phyloP scores from a whole-genome alignment of 176 grass and related monocot species.

The Saccharum spontaneum region DNA sequence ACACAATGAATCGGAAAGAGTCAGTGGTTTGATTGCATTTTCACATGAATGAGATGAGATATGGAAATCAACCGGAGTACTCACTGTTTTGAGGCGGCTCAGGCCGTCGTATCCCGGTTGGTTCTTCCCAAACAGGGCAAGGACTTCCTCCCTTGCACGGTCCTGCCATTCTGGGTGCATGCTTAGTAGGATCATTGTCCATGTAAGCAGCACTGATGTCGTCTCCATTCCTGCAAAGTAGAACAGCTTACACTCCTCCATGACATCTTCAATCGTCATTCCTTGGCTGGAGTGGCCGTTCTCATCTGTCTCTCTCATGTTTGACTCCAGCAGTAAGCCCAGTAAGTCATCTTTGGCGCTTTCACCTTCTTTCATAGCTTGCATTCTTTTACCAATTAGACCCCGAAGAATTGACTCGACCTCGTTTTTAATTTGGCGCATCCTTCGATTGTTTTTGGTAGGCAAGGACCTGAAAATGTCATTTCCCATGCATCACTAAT shows the following conservation, averaged over 20 bases:
- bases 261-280: constrained; percentile 54
- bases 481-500: not conserved
- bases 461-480: constrained; percentile 44
- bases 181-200: constrained; percentile 59
- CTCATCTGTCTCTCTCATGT: constrained; percentile 31
- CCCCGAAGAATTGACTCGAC: constrained; percentile 31
- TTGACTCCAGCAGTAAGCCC: constrained; percentile 59
- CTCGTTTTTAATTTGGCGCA: constrained; percentile 44
- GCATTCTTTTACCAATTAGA: constrained; percentile 42
- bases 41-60: not conserved
- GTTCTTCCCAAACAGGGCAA: constrained; percentile 43
- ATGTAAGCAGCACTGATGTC: constrained; percentile 61
- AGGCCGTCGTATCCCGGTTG: constrained; percentile 46
- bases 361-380: constrained; percentile 46
- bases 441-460: constrained; percentile 47
- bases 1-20: not conserved
- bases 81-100: constrained; percentile 56
- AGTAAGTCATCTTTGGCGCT: constrained; percentile 45
- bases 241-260: constrained; percentile 78
- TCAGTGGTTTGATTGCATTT: not conserved
- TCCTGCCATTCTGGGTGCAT: constrained; percentile 71
- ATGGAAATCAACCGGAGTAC: not conserved
- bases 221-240: constrained; percentile 87
- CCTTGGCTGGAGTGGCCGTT: constrained; percentile 30
- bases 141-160: constrained; percentile 62